These are phyloP conservation scores for Beverwykella pulmonaria DNA, from an alignment of 495 filamentous ascomycete genomes.

Conservation along the genomic window DNA sequence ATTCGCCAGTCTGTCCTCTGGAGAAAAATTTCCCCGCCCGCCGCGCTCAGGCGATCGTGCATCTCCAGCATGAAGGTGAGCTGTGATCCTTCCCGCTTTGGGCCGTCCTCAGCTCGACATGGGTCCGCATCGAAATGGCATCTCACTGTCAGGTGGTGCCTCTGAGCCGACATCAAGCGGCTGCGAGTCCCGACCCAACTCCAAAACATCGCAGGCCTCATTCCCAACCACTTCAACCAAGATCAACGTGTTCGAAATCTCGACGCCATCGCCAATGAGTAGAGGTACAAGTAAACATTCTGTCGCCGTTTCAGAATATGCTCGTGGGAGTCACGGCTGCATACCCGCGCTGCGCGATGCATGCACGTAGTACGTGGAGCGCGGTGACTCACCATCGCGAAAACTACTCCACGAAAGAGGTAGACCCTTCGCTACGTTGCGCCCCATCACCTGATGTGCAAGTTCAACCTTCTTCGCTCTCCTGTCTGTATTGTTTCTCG, in stretches of 20 bases:
- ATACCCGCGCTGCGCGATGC: slow-evolving; percentile 14
- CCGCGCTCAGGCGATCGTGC: slow-evolving; percentile 18
- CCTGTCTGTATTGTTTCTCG: slow-evolving; percentile 1
- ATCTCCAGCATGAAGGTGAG: slow-evolving; percentile 25
- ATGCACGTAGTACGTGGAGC: slow-evolving; percentile 34
- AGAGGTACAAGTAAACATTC: slow-evolving; percentile 14
- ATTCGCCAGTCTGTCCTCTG: slow-evolving; percentile 8
- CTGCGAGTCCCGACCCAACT: slow-evolving; percentile 13
- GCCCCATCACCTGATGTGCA: slow-evolving; percentile 12
- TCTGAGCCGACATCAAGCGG: slow-evolving; percentile 7
- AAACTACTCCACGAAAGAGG: slow-evolving; percentile 13
- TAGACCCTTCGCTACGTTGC: background rate
- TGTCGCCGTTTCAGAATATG: slow-evolving; percentile 37
- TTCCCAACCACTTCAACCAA: slow-evolving; percentile 6
- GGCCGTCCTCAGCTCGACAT: slow-evolving; percentile 29
- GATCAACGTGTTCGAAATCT: slow-evolving; percentile 1
- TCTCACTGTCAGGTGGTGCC: slow-evolving; percentile 18
- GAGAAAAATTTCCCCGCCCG: slow-evolving; percentile 18
- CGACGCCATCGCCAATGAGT: slow-evolving; percentile 22
- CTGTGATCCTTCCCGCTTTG: slow-evolving; percentile 5
- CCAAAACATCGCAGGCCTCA: background rate
- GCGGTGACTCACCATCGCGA: slow-evolving; percentile 25
- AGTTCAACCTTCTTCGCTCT: background rate
- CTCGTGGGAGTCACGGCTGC: slow-evolving; percentile 22
- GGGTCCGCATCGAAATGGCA: slow-evolving; percentile 16